Evolutionary conservation across 2,329 filamentous ascomycete species (phyloP).

Genomic region (Xylaria multiplex): DNA sequence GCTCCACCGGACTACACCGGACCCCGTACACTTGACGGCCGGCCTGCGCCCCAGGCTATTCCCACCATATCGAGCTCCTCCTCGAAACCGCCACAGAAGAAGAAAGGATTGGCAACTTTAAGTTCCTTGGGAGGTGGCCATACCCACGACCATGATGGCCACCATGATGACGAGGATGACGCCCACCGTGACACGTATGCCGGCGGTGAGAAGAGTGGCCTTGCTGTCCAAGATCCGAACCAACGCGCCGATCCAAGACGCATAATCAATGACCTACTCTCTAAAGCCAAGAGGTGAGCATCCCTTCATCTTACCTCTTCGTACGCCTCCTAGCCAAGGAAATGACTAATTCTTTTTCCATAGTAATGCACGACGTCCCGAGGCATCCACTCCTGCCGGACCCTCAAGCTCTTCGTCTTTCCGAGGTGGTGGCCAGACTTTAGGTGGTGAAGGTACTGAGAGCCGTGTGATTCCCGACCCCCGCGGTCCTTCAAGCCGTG

Average conservation of each 20-base stretch:
- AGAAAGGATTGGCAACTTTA: constrained; percentile 69
- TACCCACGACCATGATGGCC: constrained; percentile 64
- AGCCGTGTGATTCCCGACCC: constrained; percentile 76
- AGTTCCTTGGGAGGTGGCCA: constrained; percentile 63
- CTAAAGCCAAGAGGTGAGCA: constrained; percentile 70
- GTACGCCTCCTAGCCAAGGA: background rate
- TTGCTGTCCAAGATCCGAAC: constrained; percentile 72
- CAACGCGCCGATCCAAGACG: constrained; percentile 63
- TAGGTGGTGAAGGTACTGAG: constrained; percentile 80
- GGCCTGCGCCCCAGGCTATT: constrained; percentile 62
- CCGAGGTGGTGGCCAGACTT: constrained; percentile 76
- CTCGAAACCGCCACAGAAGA: constrained; percentile 61
- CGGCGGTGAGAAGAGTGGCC: constrained; percentile 83
- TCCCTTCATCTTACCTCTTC: background rate
- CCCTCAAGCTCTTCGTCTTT: constrained; percentile 67
- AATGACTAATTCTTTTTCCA: constrained; percentile 35
- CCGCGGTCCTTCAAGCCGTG: constrained; percentile 47
- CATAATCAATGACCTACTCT: constrained; percentile 71
- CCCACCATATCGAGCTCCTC: constrained; percentile 46
- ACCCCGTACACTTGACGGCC: constrained; percentile 70
- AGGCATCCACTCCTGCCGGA: constrained; percentile 60
- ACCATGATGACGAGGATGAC: constrained; percentile 61
- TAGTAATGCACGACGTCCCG: constrained; percentile 70
- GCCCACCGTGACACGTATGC: constrained; percentile 78
- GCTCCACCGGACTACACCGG: constrained; percentile 62